These are phyloP conservation scores for Chytriomyces hyalinus DNA, from an alignment of 192 early-diverging fungal genomes.

Conservation along the genomic window DNA sequence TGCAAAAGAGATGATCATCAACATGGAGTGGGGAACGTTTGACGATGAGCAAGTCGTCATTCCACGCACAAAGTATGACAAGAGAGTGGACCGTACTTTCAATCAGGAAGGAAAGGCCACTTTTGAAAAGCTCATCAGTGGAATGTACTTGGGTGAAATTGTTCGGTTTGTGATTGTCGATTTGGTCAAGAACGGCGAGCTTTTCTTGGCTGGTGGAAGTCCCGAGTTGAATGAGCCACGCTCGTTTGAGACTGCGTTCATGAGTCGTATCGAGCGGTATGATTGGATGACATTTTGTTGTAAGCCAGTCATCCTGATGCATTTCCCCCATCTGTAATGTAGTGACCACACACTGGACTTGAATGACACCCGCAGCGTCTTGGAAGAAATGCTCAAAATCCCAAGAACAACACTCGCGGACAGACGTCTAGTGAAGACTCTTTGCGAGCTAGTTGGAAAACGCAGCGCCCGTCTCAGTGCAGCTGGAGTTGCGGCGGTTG, in stretches of 20 bases:
- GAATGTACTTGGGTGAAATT: conserved; percentile 92
- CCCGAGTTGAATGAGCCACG: conserved; percentile 70
- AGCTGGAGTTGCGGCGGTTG: conserved; percentile 63
- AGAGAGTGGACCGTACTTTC: conserved; percentile 75
- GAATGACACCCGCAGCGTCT: conserved; percentile 58
- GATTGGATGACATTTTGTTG: background rate
- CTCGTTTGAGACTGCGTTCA: conserved; percentile 69
- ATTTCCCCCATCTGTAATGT: background rate
- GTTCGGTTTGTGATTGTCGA: conserved; percentile 80
- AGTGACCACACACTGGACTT: conserved; percentile 69
- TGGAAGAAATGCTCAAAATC: conserved; percentile 72
- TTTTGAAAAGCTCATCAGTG: conserved; percentile 96
- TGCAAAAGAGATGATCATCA: conserved; percentile 81
- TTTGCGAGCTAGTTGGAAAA: conserved; percentile 79
- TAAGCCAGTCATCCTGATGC: background rate
- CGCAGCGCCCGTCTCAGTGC: conserved; percentile 81
- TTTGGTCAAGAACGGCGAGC: conserved; percentile 74
- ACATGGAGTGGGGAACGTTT: conserved; percentile 90
- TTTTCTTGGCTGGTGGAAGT: conserved; percentile 73
- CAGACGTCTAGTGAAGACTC: conserved; percentile 71
- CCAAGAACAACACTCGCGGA: conserved; percentile 66
- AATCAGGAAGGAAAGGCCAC: conserved; percentile 81
- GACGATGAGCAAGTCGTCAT: conserved; percentile 78
- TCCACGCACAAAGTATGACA: conserved; percentile 86
- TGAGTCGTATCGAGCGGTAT: conserved; percentile 61